phyloP scores from a whole-genome alignment of 2,329 filamentous ascomycete genomes.

The Botrytis cinerea region DNA sequence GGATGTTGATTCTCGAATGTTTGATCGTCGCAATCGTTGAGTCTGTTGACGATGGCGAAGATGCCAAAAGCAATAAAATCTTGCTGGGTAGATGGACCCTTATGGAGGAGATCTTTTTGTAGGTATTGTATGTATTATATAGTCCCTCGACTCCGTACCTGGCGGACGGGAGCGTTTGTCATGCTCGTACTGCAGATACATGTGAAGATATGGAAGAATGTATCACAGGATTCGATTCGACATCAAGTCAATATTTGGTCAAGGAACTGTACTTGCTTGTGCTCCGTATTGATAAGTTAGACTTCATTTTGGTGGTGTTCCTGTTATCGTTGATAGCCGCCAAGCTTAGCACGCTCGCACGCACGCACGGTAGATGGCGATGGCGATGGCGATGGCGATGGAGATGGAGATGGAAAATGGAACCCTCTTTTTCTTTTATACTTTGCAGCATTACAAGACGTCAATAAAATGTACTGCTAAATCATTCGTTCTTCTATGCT shows the following conservation, averaged over 20 bases:
- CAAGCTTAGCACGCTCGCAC: neutral
- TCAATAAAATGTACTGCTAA: neutral
- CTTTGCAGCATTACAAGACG: neutral
- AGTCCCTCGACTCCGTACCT: neutral
- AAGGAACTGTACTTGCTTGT: neutral
- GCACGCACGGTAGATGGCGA: neutral
- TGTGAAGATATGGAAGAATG: neutral
- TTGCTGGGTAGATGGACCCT: neutral
- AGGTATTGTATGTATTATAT: neutral
- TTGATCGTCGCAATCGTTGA: neutral
- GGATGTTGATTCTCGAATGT: neutral
- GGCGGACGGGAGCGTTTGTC: neutral
- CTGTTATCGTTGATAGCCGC: neutral
- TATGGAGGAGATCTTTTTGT: neutral
- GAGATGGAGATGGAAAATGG: neutral
- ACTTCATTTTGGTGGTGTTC: neutral
- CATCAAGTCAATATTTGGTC: neutral
- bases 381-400: neutral
- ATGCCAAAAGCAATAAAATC: neutral
- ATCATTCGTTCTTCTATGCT: neutral
- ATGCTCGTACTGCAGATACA: neutral
- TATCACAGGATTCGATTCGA: neutral
- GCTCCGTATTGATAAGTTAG: neutral
- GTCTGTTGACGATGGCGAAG: neutral
- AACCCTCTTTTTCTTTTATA: neutral